Base-by-base conservation (phyloP, 2,329 filamentous ascomycete species). In the Stagonosporopsis rhizophila region DNA sequence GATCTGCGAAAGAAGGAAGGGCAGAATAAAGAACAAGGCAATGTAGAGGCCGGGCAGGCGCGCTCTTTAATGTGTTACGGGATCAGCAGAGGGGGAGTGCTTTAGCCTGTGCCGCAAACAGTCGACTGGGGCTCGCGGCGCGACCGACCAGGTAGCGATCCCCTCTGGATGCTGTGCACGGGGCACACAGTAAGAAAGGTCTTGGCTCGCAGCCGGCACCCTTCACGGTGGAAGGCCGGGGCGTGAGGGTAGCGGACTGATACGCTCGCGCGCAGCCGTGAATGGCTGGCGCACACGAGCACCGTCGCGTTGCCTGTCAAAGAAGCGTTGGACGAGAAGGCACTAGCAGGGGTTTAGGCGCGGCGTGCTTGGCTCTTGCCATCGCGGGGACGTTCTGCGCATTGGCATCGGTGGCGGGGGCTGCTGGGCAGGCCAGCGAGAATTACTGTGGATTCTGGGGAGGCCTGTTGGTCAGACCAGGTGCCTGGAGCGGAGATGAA, bases 61-160 rank as follows among this genome's bases (percentile, higher is more conserved):
- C 45, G 51, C 58, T 53, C 63, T 68, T 73, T 69, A 69, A 69
- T 62, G 66, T 41, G 52, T 47, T 42, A 49, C 34, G 49, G 57
- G 69, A 70, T 70, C 67, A 70, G 65, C 66, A 52, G 64, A 66
- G 58, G 59, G 64, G 30, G 51, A 32, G 30, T 47, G 14, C 61
- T 67, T 61, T 68, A 65, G 60, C 56, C 59, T 56, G 59, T 52
- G 56, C 51, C 56, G 51, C 54, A 47, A 56, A 46, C 47, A 54
- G 62, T 58, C 27, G 27, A 49, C 44, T 44, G 47, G 47, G 48
- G 53, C 57, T 58, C 44, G 51, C 67, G 68, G 69, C 60, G 61
- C 54, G 62, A 53, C 65, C 67, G 65, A 69, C 58, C 66, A 59
- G 64, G 66, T 59, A 44, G 50, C 55, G 50, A 50, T 57, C 52